These are phyloP conservation scores for Cladophialophora chaetospira DNA, from an alignment of 2,329 filamentous ascomycete species.

Conservation along the genomic window DNA sequence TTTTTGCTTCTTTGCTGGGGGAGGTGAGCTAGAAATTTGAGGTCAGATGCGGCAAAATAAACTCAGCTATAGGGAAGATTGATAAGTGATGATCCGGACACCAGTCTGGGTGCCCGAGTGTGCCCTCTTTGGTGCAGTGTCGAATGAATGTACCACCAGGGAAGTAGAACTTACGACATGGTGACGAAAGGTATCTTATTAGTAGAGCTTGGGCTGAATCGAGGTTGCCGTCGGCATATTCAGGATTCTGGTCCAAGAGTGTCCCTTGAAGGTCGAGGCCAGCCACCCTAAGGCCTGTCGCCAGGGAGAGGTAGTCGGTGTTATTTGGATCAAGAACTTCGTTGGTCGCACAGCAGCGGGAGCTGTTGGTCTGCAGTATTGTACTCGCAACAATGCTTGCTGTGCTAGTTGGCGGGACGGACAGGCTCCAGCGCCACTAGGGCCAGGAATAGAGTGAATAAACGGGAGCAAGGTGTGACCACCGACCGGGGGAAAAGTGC, in stretches of 20 bases:
- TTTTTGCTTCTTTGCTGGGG: conserved; percentile 27
- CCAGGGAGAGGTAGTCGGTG: conserved; percentile 13
- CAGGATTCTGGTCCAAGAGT: conserved; percentile 22
- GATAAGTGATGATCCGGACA: not conserved
- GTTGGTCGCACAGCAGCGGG: conserved; percentile 21
- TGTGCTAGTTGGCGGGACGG: conserved; percentile 3
- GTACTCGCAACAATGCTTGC: conserved; percentile 6
- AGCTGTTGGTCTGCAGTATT: conserved; percentile 6
- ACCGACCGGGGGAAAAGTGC: conserved; percentile 16
- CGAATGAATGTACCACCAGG: conserved; percentile 22
- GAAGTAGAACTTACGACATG: conserved; percentile 30
- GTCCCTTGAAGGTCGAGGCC: conserved; percentile 18
- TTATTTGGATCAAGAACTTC: conserved; percentile 18
- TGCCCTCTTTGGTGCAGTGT: conserved; percentile 10
- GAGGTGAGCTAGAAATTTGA: conserved; percentile 17
- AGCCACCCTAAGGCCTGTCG: conserved; percentile 18
- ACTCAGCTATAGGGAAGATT: not conserved
- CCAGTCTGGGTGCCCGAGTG: not conserved
- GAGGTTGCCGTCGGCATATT: conserved; percentile 28
- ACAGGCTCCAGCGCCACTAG: conserved; percentile 11
- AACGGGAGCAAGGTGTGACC: conserved; percentile 22
- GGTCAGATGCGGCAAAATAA: conserved; percentile 11
- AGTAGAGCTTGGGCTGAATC: conserved; percentile 23
- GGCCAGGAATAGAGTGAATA: conserved; percentile 21
- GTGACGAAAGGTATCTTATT: conserved; percentile 25